Evolutionary conservation across 2,329 filamentous ascomycete genomes (phyloP).

Genomic region (Diaporthe eres): DNA sequence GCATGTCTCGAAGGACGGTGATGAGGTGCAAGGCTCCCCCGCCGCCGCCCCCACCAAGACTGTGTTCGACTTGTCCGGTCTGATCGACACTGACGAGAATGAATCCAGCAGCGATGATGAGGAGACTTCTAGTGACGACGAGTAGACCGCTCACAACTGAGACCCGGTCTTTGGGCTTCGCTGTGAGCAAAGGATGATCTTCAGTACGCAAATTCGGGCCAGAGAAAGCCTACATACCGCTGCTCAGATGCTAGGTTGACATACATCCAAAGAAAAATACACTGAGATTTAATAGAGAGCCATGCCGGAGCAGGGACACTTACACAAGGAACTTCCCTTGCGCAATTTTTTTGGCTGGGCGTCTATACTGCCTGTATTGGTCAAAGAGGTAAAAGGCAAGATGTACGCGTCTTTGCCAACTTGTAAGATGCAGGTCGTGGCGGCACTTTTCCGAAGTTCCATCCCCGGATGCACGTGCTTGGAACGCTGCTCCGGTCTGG

Average conservation of each 20-base stretch:
- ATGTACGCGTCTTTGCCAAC: neutral
- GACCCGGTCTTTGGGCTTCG: too few species aligned
- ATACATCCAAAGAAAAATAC: neutral
- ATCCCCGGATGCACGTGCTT: conserved; percentile 3
- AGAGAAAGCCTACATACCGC: neutral
- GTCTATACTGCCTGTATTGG: neutral
- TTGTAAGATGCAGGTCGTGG: neutral
- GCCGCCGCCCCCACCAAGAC: neutral
- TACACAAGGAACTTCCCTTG: neutral
- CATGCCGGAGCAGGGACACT: neutral
- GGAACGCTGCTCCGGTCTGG: neutral
- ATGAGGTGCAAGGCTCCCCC: neutral
- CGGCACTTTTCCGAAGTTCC: conserved; percentile 19
- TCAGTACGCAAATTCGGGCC: neutral
- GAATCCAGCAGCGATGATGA: neutral
- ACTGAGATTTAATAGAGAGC: neutral
- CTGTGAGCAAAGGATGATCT: neutral
- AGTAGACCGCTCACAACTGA: neutral
- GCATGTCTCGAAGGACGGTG: neutral
- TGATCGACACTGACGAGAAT: neutral
- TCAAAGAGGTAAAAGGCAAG: neutral
- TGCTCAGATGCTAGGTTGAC: neutral
- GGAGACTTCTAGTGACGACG: neutral
- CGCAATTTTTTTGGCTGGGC: neutral
- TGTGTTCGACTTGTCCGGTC: neutral